phyloP scores from a whole-genome alignment of 2,329 filamentous ascomycete genomes.

The Aspergillus caelatus region DNA sequence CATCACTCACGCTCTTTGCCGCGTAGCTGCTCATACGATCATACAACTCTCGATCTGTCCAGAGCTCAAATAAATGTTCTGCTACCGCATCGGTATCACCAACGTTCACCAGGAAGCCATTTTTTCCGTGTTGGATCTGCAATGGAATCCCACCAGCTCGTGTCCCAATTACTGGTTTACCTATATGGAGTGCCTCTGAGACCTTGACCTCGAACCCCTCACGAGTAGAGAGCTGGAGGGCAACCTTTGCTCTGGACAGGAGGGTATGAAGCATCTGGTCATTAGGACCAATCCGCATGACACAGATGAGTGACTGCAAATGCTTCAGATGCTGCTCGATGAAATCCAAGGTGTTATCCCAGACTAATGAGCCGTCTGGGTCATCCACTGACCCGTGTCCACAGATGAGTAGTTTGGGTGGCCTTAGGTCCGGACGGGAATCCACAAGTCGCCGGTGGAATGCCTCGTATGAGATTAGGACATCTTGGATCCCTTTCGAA shows the following conservation, averaged over 20 bases:
- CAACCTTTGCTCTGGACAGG: slow-evolving; percentile 68
- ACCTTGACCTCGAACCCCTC: slow-evolving; percentile 72
- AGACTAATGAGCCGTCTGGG: slow-evolving; percentile 70
- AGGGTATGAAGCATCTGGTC: slow-evolving; percentile 79
- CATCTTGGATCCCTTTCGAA: slow-evolving; percentile 74
- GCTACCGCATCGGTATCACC: slow-evolving; percentile 69
- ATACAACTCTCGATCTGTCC: slow-evolving; percentile 64
- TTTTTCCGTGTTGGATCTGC: slow-evolving; percentile 69
- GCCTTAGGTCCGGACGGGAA: slow-evolving; percentile 50
- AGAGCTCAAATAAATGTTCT: slow-evolving; percentile 63
- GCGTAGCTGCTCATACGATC: slow-evolving; percentile 66
- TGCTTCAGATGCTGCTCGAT: slow-evolving; percentile 65
- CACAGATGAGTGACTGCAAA: slow-evolving; percentile 66
- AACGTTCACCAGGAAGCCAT: slow-evolving; percentile 70
- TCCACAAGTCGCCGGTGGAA: background rate
- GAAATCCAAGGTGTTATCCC: slow-evolving; percentile 66
- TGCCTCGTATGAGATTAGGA: slow-evolving; percentile 33
- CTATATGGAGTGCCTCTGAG: background rate
- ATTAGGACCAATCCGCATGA: slow-evolving; percentile 75
- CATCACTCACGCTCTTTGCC: slow-evolving; percentile 50
- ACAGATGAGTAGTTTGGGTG: slow-evolving; percentile 70
- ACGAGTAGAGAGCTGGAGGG: slow-evolving; percentile 73
- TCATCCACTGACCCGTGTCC: slow-evolving; percentile 78
- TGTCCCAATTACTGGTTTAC: slow-evolving; percentile 51
- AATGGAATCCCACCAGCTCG: slow-evolving; percentile 74